phyloP scores from a whole-genome alignment of 441 rosid species.

The Aquilaria agallochum region DNA sequence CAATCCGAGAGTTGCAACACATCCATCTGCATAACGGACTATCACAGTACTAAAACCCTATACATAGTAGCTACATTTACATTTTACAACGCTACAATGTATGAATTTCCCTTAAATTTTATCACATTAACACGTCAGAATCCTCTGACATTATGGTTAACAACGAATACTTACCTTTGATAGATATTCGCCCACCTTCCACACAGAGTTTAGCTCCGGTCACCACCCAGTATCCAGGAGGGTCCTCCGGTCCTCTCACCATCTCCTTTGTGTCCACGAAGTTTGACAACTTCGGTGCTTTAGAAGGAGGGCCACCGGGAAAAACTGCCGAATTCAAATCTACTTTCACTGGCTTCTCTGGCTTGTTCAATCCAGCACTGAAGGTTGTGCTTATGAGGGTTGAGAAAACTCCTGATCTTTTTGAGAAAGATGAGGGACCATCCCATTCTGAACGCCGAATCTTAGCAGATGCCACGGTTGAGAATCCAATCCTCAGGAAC shows the following conservation, averaged over 20 bases:
- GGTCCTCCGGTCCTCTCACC: constrained; percentile 85
- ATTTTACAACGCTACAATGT: too few species aligned
- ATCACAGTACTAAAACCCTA: too few species aligned
- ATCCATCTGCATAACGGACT: too few species aligned
- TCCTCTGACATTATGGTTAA: constrained; percentile 81
- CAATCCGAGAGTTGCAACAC: too few species aligned
- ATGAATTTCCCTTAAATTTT: background rate
- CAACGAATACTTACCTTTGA: constrained; percentile 78
- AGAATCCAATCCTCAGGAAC: constrained; percentile 87
- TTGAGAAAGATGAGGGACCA: constrained; percentile 50
- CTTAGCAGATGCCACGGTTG: constrained; percentile 55
- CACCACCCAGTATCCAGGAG: constrained; percentile 95
- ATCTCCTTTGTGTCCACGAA: constrained; percentile 90
- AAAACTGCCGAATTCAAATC: constrained; percentile 85
- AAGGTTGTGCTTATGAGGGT: constrained; percentile 63
- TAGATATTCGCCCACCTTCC: constrained; percentile 75
- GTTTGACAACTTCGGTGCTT: constrained; percentile 59
- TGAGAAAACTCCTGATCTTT: constrained; percentile 82
- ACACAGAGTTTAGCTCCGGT: constrained; percentile 88
- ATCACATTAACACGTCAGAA: constrained; percentile 32
- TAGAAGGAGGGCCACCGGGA: constrained; percentile 65
- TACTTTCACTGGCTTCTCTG: constrained; percentile 47
- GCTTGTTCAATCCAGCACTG: constrained; percentile 46
- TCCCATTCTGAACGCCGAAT: constrained; percentile 84
- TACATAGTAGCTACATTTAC: too few species aligned